Evolutionary conservation across 371 early-diverging fungal genomes (phyloP), one percentile per base, ranked within the genome.

Genomic region (Mortierella sp.): DNA sequence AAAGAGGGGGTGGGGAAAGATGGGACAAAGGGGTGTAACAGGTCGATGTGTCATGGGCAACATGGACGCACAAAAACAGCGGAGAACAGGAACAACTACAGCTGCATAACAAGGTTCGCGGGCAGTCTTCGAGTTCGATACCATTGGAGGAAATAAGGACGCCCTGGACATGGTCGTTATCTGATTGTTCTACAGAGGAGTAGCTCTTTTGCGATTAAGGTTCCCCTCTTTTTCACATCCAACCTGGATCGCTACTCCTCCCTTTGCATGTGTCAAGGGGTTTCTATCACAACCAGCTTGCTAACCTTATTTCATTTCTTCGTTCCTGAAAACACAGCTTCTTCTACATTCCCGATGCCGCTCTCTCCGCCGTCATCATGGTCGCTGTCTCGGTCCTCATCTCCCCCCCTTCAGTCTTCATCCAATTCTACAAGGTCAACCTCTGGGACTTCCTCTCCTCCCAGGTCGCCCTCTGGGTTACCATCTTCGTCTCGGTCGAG

Each of bases 291-390:
- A 31, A 21, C 37, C 37, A 37, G 53, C 3, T 4, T n/a, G 59
- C 75, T 54, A 24, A 67, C 67, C 53, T 31, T 69, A 69, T 28
- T 73, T 51, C 5, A 31, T 28, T 37, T 69, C 46, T 43, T 43
- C n/a, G 37, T 54, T 37, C 44, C 21, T 6, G 13, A 48, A 9
- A 40, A 9, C 31, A 59, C 48, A 85, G 85, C 1, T 95, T 98
- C 82, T 94, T 90, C 84, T 97, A 91, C 80, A 95, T 98, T 31
- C 95, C 98, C 0, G 90, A 88, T 51, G 93, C 97, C 14, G 89
- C 92, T 9, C 89, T 97, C 14, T 91, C 95, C 31, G 96, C 96
- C 0, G 91, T 97, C 72, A 95, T 97, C 78, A 93, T 95, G 73
- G 90, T 88, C 55, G 92, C 94, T 53, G 93, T 95, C 19, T 83